These are phyloP conservation scores for Pichia sp. DNA, from an alignment of 1,139 yeast species.

Conservation along the genomic window DNA sequence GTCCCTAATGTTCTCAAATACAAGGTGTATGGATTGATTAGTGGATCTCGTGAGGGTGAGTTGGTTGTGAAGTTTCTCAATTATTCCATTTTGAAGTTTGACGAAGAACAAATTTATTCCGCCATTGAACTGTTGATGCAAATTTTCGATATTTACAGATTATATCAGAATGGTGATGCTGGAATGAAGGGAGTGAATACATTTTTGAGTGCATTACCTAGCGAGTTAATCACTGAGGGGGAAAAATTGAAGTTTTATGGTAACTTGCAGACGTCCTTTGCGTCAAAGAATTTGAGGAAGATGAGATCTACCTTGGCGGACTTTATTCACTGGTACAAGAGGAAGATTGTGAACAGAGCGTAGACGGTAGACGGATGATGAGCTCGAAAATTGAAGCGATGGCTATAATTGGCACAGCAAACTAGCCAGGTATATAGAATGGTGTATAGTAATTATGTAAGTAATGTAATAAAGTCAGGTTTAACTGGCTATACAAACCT, in stretches of 20 bases:
- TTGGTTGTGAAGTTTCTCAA: constrained; percentile 48
- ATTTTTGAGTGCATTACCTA: constrained; percentile 42
- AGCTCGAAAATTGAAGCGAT: too few species aligned
- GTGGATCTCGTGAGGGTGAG: constrained; percentile 52
- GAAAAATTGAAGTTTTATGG: constrained; percentile 58
- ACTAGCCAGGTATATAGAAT: too few species aligned
- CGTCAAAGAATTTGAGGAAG: constrained; percentile 65
- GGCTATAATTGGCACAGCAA: too few species aligned
- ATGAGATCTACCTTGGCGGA: constrained; percentile 65
- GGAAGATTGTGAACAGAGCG: constrained; percentile 48
- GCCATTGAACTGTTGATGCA: constrained; percentile 70
- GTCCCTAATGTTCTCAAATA: constrained; percentile 48
- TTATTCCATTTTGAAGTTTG: constrained; percentile 69
- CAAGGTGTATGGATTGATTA: constrained; percentile 37
- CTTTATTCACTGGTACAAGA: constrained; percentile 74
- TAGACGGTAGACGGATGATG: too few species aligned
- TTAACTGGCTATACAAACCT: too few species aligned
- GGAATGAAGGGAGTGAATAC: constrained; percentile 55
- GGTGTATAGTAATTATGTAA: too few species aligned
- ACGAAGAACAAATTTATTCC: constrained; percentile 63
- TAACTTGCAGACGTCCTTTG: constrained; percentile 53
- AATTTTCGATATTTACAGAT: constrained; percentile 43
- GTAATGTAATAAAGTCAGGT: too few species aligned
- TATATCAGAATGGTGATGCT: constrained; percentile 25
- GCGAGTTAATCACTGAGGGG: constrained; percentile 49